A percentile compares a stretch with the other conserved stretches of the same genome.
Evolutionary conservation across 495 filamentous ascomycete genomes (phyloP).

Genomic region (Coniosporium apollinis): DNA sequence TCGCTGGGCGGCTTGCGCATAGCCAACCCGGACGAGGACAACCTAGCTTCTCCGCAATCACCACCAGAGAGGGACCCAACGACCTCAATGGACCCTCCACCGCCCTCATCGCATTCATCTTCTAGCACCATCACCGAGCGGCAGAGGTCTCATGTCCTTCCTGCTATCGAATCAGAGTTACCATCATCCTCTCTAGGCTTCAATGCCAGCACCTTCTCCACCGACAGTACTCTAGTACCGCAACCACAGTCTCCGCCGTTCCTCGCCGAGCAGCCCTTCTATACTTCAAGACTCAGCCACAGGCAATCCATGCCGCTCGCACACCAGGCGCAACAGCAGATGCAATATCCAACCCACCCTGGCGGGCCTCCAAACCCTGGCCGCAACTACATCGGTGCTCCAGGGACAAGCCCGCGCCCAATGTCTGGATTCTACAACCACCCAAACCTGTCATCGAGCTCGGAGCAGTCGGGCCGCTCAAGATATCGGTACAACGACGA

Average conservation of each 20-base stretch:
- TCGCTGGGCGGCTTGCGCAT: slow-evolving; percentile 89
- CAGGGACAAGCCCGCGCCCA: slow-evolving; percentile 7
- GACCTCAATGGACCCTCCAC: slow-evolving; percentile 8
- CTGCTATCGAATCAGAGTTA: slow-evolving; percentile 1
- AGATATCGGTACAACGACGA: slow-evolving; percentile 25
- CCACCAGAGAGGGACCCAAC: slow-evolving; percentile 20
- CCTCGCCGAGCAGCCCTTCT: slow-evolving; percentile 4
- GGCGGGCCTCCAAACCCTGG: slow-evolving; percentile 4
- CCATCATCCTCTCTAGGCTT: slow-evolving; percentile 15
- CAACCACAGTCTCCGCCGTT: slow-evolving; percentile 3
- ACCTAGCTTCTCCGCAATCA: slow-evolving; percentile 29
- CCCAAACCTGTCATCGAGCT: slow-evolving; percentile 22
- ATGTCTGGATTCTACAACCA: slow-evolving; percentile 24
- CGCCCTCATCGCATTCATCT: slow-evolving; percentile 16
- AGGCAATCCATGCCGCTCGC: slow-evolving; percentile 22
- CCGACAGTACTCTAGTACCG: slow-evolving; percentile 8
- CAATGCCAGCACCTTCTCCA: slow-evolving; percentile 16
- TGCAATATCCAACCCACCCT: slow-evolving; percentile 31
- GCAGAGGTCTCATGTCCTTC: slow-evolving; percentile 3
- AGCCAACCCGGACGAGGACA: slow-evolving; percentile 79
- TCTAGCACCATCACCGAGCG: slow-evolving; percentile 14
- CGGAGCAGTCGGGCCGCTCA: slow-evolving; percentile 12
- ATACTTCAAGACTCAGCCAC: slow-evolving; percentile 10
- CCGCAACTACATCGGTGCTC: slow-evolving; percentile 8
- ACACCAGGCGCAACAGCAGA: slow-evolving; percentile 20